These are phyloP conservation scores for Paecilomyces variotii DNA, from an alignment of 2,329 filamentous ascomycete genomes.

Conservation along the genomic window DNA sequence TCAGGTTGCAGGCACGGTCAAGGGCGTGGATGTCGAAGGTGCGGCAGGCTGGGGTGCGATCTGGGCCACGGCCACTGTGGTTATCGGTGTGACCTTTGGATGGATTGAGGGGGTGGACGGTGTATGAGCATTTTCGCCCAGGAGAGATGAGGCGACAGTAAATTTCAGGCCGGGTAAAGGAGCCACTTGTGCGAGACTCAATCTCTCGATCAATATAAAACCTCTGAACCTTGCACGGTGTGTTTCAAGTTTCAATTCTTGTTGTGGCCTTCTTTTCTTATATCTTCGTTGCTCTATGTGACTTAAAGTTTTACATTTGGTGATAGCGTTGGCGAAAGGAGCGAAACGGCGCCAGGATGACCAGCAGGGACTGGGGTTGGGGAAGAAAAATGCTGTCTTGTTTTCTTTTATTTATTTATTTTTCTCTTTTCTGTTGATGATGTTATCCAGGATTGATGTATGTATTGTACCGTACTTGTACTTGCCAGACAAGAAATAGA, in stretches of 20 bases:
- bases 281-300: not conserved
- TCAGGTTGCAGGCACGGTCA: conserved; percentile 57
- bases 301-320: not conserved
- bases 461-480: too few species aligned
- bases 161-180: not conserved
- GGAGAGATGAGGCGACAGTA: not conserved
- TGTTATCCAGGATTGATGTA: too few species aligned
- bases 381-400: not conserved
- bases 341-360: not conserved
- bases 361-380: not conserved
- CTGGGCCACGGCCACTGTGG: conserved; percentile 54
- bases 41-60: conserved; percentile 64
- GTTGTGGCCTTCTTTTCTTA: not conserved
- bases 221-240: not conserved
- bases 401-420: too few species aligned
- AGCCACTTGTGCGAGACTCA: not conserved
- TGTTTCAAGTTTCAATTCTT: not conserved
- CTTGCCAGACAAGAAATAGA: too few species aligned
- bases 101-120: conserved; percentile 35
- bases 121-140: conserved; percentile 13
- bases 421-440: too few species aligned
- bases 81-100: conserved; percentile 23
- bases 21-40: conserved; percentile 61
- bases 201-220: not conserved
- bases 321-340: not conserved